These are phyloP conservation scores for Schoenoplectus triqueter DNA, from an alignment of 202 grass and related monocot species.

Conservation along the genomic window DNA sequence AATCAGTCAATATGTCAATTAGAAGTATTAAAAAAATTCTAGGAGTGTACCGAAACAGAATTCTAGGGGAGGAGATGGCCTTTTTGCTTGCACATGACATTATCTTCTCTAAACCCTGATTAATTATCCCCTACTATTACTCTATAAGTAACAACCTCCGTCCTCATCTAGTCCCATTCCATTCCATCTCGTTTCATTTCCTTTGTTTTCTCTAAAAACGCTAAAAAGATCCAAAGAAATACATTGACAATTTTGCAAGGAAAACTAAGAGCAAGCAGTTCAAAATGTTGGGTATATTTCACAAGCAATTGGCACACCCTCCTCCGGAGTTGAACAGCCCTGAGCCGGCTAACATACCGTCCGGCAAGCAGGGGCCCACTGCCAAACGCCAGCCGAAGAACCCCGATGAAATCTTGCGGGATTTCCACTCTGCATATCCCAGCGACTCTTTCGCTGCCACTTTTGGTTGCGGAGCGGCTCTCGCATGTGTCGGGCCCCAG, in stretches of 20 bases:
- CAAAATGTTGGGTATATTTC: constrained; percentile 82
- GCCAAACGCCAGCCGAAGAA: constrained; percentile 49
- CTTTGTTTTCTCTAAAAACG: not conserved
- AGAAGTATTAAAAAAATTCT: too few relatives aligned
- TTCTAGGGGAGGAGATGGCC: too few relatives aligned
- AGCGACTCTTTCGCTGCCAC: constrained; percentile 57
- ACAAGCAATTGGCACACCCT: constrained; percentile 81
- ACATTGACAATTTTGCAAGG: not conserved
- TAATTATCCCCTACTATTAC: too few relatives aligned
- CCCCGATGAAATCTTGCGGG: constrained; percentile 77
- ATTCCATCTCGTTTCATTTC: constrained; percentile 12
- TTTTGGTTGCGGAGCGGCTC: constrained; percentile 75
- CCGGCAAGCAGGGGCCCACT: constrained; percentile 26
- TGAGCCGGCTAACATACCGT: constrained; percentile 29
- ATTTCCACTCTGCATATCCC: constrained; percentile 66
- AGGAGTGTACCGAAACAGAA: too few relatives aligned
- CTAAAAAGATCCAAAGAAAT: not conserved
- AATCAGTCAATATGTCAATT: too few relatives aligned
- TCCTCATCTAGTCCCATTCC: constrained; percentile 42
- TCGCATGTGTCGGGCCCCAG: constrained; percentile 61
- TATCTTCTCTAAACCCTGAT: too few relatives aligned
- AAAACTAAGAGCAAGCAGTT: not conserved
- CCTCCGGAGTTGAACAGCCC: constrained; percentile 86
- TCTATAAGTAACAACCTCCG: constrained; percentile 38
- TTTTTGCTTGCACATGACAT: not conserved